Conservation (phyloP, 495 filamentous ascomycete genomes). For the Opeltia flavorubescens region DNA sequence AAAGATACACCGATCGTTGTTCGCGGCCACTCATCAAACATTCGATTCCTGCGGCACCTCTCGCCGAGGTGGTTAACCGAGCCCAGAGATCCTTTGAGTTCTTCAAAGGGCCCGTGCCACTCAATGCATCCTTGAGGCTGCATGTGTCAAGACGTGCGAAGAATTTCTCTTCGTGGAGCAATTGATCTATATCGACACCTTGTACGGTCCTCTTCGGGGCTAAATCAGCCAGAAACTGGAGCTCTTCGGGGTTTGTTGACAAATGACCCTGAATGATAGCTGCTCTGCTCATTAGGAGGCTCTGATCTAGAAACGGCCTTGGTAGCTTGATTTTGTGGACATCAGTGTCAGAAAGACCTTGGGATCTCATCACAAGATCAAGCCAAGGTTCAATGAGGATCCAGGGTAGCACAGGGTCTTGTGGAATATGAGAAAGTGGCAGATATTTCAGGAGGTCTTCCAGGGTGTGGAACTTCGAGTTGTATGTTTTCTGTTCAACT, state of each 20-base stretch:
- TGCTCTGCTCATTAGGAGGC: background rate
- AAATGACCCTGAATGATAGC: background rate
- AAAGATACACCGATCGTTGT: slow-evolving; percentile 12
- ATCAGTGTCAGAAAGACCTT: background rate
- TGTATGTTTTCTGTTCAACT: slow-evolving; percentile 1
- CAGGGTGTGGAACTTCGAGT: slow-evolving; percentile 4
- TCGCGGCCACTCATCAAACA: background rate
- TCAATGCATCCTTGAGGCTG: slow-evolving; percentile 19
- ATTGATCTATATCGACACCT: background rate
- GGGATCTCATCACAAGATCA: slow-evolving; percentile 6
- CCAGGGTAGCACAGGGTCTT: slow-evolving; percentile 3
- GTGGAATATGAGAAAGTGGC: background rate
- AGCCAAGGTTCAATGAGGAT: slow-evolving; percentile 10
- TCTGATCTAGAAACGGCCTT: slow-evolving; percentile 1
- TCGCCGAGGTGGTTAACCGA: slow-evolving; percentile 16
- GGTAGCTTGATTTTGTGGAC: slow-evolving; percentile 7
- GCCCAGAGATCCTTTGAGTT: slow-evolving; percentile 14
- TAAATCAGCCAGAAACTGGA: background rate
- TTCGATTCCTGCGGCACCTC: slow-evolving; percentile 11
- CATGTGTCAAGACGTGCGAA: slow-evolving; percentile 22
- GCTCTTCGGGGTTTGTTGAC: background rate
- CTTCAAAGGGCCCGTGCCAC: slow-evolving; percentile 11
- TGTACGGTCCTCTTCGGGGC: slow-evolving; percentile 1
- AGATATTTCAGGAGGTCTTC: slow-evolving; percentile 2
- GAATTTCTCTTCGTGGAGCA: slow-evolving; percentile 15